A percentile compares a stretch with the other conserved stretches of the same genome.
phyloP scores from a whole-genome alignment of 306 rosid genomes.

The Quillaja saponaria region DNA sequence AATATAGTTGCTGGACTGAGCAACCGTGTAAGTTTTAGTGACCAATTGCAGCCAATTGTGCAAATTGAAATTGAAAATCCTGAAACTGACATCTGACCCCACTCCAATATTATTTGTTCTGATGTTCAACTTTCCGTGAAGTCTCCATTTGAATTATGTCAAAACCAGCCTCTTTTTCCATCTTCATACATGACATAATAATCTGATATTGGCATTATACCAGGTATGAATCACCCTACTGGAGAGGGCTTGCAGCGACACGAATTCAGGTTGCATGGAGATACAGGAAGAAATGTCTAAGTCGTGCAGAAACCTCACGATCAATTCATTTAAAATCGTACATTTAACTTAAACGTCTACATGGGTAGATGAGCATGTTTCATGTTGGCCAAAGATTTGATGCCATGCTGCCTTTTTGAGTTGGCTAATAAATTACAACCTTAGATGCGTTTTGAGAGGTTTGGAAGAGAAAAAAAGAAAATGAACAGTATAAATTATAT shows the following conservation, averaged over 20 bases:
- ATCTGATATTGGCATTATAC: neutral
- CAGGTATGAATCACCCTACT: slow-evolving; percentile 80
- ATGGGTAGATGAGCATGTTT: too few relatives aligned
- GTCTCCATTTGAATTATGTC: neutral
- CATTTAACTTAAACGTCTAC: too few relatives aligned
- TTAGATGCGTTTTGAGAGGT: too few relatives aligned
- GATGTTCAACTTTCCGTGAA: neutral
- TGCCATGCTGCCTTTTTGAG: too few relatives aligned
- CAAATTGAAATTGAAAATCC: neutral
- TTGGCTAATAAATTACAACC: too few relatives aligned
- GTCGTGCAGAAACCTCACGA: slow-evolving; percentile 26
- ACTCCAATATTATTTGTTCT: neutral
- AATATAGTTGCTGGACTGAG: too few relatives aligned
- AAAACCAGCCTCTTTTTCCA: neutral
- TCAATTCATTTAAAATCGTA: too few relatives aligned
- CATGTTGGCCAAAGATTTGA: too few relatives aligned
- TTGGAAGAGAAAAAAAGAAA: too few relatives aligned
- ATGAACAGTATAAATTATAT: too few relatives aligned
- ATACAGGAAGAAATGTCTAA: slow-evolving; percentile 55
- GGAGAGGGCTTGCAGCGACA: slow-evolving; percentile 66
- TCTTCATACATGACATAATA: neutral
- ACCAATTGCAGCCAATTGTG: neutral
- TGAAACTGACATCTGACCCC: neutral
- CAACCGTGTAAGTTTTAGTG: too few relatives aligned
- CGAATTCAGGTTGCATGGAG: slow-evolving; percentile 82